These are phyloP conservation scores for Ogataea zsoltii DNA, from an alignment of 805 yeast genomes.

Conservation along the genomic window DNA sequence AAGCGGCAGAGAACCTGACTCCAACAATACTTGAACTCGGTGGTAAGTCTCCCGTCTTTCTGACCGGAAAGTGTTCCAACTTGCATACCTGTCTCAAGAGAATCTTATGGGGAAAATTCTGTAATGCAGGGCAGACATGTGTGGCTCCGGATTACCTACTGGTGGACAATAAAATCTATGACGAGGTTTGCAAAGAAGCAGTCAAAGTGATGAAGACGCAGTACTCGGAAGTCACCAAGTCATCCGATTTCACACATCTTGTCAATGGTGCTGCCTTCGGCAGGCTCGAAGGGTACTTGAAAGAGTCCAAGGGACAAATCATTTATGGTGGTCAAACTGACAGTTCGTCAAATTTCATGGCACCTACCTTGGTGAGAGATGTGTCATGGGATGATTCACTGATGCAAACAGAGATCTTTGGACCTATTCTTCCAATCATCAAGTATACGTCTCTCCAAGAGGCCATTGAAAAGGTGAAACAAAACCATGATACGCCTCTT, in stretches of 20 bases:
- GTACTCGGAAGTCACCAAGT: constrained; percentile 41
- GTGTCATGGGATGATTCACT: constrained; percentile 65
- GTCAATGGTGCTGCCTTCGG: constrained; percentile 55
- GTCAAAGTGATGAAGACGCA: constrained; percentile 43
- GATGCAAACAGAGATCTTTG: constrained; percentile 80
- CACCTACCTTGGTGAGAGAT: constrained; percentile 72
- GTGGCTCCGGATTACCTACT: constrained; percentile 83
- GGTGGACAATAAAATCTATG: constrained; percentile 60
- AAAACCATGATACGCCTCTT: constrained; percentile 73
- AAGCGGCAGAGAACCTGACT: constrained; percentile 83
- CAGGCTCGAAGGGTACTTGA: constrained; percentile 45
- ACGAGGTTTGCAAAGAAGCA: constrained; percentile 48
- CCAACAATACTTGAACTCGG: constrained; percentile 85
- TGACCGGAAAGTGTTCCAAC: constrained; percentile 52
- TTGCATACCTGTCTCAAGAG: constrained; percentile 44
- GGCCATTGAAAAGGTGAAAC: constrained; percentile 46
- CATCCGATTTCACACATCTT: constrained; percentile 57
- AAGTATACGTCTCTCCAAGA: constrained; percentile 47
- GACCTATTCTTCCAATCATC: constrained; percentile 80
- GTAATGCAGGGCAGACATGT: constrained; percentile 89
- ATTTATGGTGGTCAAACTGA: constrained; percentile 45
- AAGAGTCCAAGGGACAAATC: constrained; percentile 52
- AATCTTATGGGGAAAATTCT: constrained; percentile 73
- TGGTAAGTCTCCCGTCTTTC: constrained; percentile 85
- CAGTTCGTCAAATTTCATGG: constrained; percentile 46